A percentile compares a stretch with the other conserved stretches of the same genome.
Conservation (phyloP, 345 rosid species). For the Lepidium africanum region DNA sequence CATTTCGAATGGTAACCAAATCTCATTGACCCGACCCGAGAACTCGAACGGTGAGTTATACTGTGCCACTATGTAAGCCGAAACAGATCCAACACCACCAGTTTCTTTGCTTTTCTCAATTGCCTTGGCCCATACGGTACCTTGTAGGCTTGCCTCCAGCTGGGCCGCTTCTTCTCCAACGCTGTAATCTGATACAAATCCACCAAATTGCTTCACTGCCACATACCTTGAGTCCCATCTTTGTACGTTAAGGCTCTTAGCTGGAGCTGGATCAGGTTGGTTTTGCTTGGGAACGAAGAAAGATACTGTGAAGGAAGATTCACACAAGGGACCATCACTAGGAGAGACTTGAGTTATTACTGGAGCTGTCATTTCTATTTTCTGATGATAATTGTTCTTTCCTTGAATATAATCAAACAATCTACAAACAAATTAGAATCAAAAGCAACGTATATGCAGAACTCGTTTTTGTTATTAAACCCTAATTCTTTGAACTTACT, state of each 20-base stretch:
- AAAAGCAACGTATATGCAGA: too few species aligned
- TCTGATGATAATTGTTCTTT: constrained; percentile 45
- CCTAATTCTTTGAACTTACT: constrained; percentile 24
- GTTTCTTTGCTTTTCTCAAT: constrained; percentile 40
- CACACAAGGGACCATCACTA: constrained; percentile 84
- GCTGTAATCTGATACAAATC: constrained; percentile 51
- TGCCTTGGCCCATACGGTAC: constrained; percentile 52
- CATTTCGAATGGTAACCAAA: constrained; percentile 51
- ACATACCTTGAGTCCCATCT: constrained; percentile 44
- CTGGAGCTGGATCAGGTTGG: constrained; percentile 72
- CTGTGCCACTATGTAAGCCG: constrained; percentile 66
- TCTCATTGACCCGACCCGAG: constrained; percentile 64
- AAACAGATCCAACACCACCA: constrained; percentile 12
- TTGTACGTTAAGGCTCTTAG: constrained; percentile 63
- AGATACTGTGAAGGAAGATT: constrained; percentile 68
- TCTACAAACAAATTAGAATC: constrained; percentile 16
- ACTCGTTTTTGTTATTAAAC: too few species aligned
- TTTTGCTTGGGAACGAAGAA: constrained; percentile 73
- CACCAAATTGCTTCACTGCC: constrained; percentile 68
- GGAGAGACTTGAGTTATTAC: constrained; percentile 64
- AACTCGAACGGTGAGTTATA: constrained; percentile 87
- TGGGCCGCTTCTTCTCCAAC: constrained; percentile 76
- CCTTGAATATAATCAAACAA: constrained; percentile 81
- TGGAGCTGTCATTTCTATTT: constrained; percentile 89
- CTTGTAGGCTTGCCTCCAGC: constrained; percentile 50